A percentile compares a stretch with the other conserved stretches of the same genome.
phyloP scores from a whole-genome alignment of 805 yeast genomes.

The Kuraishia borneana region DNA sequence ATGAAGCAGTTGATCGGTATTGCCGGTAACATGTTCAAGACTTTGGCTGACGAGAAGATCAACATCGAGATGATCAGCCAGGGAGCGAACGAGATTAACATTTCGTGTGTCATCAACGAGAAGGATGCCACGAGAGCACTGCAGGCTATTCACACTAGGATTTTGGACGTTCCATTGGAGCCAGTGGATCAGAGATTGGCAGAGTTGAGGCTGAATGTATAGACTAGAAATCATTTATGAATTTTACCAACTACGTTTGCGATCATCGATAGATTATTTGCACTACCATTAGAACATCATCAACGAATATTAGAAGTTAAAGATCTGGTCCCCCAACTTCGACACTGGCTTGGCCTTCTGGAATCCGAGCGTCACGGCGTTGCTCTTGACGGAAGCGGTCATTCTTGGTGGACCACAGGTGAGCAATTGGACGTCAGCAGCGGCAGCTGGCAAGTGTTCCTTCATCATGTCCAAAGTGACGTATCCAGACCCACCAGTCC shows the following conservation, averaged over 20 bases:
- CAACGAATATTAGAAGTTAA: conserved; percentile 47
- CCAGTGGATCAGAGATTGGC: conserved; percentile 34
- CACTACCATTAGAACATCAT: not conserved
- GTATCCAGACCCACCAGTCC: conserved; percentile 76
- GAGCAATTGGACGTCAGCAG: conserved; percentile 56
- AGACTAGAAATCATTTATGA: too few species aligned
- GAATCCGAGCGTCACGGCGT: conserved; percentile 63
- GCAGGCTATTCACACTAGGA: conserved; percentile 69
- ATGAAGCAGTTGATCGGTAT: conserved; percentile 96
- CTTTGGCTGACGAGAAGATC: conserved; percentile 81
- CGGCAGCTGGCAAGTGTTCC: conserved; percentile 48
- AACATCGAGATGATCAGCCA: conserved; percentile 97
- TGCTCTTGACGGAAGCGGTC: conserved; percentile 77
- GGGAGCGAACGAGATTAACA: conserved; percentile 97
- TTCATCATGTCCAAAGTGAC: conserved; percentile 67
- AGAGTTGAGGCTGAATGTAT: conserved; percentile 26
- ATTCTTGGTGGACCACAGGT: conserved; percentile 94
- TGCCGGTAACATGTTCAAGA: conserved; percentile 94
- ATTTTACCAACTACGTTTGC: too few species aligned
- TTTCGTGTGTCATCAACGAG: conserved; percentile 87
- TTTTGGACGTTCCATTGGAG: conserved; percentile 38
- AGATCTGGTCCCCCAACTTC: conserved; percentile 83
- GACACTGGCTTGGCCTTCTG: conserved; percentile 82
- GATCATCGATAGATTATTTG: too few species aligned
- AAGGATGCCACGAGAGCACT: conserved; percentile 77